These are phyloP conservation scores for Pseudocercospora eumusae DNA, from an alignment of 2,329 filamentous ascomycete genomes.

Conservation along the genomic window DNA sequence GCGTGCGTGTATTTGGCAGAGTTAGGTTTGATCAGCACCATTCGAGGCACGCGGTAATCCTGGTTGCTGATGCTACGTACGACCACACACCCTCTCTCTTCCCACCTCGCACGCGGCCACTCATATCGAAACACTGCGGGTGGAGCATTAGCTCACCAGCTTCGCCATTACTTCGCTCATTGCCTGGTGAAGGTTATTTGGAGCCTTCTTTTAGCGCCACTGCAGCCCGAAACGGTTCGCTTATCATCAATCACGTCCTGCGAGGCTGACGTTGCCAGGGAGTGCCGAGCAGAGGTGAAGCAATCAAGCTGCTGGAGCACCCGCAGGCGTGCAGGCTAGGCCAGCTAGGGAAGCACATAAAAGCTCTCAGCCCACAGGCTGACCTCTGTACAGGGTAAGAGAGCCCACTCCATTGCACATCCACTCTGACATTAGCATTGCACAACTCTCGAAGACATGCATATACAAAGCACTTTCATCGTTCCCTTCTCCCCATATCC, in stretches of 20 bases:
- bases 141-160: constrained; percentile 29
- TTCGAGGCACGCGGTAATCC: constrained; percentile 9
- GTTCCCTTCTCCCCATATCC: constrained; percentile 32
- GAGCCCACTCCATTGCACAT: constrained; percentile 23
- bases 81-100: constrained; percentile 14
- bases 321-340: constrained; percentile 16
- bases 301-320: constrained; percentile 15
- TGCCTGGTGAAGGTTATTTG: constrained; percentile 23
- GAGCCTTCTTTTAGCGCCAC: constrained; percentile 25
- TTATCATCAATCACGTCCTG: constrained; percentile 19
- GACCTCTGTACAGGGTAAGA: constrained; percentile 24
- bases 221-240: constrained; percentile 31
- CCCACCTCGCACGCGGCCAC: constrained; percentile 16
- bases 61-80: constrained; percentile 16
- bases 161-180: constrained; percentile 30
- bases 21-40: constrained; percentile 16
- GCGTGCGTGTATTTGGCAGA: constrained; percentile 14
- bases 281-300: constrained; percentile 18
- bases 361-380: constrained; percentile 21
- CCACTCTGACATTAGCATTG: constrained; percentile 18
- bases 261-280: constrained; percentile 27
- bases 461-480: constrained; percentile 24
- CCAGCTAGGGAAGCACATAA: constrained; percentile 26
- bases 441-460: constrained; percentile 21
- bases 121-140: constrained; percentile 25